Conservation (phyloP, 345 rosid species). For the Ceriops zippeliana region DNA sequence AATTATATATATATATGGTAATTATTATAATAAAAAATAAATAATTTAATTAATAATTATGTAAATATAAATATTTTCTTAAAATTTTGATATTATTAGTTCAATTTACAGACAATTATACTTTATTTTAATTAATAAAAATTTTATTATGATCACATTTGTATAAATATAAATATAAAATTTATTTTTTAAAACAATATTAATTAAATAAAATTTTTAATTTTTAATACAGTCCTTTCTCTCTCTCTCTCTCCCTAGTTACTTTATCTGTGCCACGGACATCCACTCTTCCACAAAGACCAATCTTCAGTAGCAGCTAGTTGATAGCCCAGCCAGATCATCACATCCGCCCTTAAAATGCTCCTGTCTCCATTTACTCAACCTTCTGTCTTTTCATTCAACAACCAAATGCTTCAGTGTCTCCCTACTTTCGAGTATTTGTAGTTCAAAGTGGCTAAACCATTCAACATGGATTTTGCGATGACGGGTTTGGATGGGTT, state of each 20-base stretch:
- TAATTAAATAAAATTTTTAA: too few relatives aligned
- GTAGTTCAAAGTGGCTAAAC: conserved; percentile 9
- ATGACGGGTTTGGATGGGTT: conserved; percentile 46
- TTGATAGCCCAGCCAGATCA: background rate
- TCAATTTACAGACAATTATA: too few relatives aligned
- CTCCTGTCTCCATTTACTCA: conserved; percentile 1
- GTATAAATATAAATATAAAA: too few relatives aligned
- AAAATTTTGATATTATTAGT: too few relatives aligned
- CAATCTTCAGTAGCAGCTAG: conserved; percentile 24
- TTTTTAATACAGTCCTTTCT: background rate
- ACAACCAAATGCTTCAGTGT: conserved; percentile 8
- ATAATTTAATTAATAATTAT: too few relatives aligned
- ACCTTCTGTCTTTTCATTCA: conserved; percentile 5
- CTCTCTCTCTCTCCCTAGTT: conserved; percentile 28
- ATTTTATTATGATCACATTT: too few relatives aligned
- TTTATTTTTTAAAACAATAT: too few relatives aligned
- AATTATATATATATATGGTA: too few relatives aligned
- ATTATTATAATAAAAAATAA: too few relatives aligned
- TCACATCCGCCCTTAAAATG: conserved; percentile 11
- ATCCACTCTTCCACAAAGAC: conserved; percentile 11
- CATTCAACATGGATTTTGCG: conserved; percentile 50
- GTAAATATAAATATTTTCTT: too few relatives aligned
- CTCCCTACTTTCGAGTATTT: background rate
- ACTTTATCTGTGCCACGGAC: conserved; percentile 22
- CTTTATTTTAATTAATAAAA: too few relatives aligned